Evolutionary conservation across 1,284 basidiomycete genomes (phyloP), one percentile per base, ranked within the genome.

Genomic region (Ustilago hordei): DNA sequence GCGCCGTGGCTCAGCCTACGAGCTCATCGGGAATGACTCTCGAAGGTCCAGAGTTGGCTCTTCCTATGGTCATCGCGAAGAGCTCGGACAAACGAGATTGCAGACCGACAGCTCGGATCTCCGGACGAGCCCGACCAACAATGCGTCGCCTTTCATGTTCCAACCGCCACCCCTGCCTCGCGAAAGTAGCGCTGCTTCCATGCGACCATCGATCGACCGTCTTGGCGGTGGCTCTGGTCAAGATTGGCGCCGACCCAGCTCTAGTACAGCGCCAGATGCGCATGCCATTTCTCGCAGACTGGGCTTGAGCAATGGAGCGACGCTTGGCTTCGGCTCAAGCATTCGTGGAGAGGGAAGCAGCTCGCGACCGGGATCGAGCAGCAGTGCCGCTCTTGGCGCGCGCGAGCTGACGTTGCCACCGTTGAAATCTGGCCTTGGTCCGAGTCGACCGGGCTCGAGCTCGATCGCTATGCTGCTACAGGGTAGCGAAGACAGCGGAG

Each of bases 121-220:
- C 6, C 67, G 77, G 15, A 78, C 74, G 0, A 77, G 73, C 43
- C 79, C 79, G 15, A 63, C 64, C 35, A 72, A 57, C 60, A 79
- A 77, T n/a, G 67, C 75, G 13, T 81, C 79, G 39, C 79, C 79
- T 2, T 81, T 81, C 64, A 81, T 81, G 79, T 81, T 81, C 32
- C 77, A 79, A 60, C 79, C 79, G 8, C 79, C 79, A 19, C 77
- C 79, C 32, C 54, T 79, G 56, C 76, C 72, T 8, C 68, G 68
- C 47, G 76, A 78, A 39, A 69, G 63, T 55, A 63, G 64, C 48
- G 39, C 48, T 35, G 9, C 60, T 3, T 63, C 62, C 8, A 45
- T 67, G 69, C 66, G 75, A 28, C 48, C 55, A 15, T 63, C 68
- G 5, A 28, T 63, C 13, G 70, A 73, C 19, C 65, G 70, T 15